Evolutionary conservation across 768 basidiomycete species (phyloP), one percentile per base, ranked within the genome.

Genomic region (Leccinum sublutescens): DNA sequence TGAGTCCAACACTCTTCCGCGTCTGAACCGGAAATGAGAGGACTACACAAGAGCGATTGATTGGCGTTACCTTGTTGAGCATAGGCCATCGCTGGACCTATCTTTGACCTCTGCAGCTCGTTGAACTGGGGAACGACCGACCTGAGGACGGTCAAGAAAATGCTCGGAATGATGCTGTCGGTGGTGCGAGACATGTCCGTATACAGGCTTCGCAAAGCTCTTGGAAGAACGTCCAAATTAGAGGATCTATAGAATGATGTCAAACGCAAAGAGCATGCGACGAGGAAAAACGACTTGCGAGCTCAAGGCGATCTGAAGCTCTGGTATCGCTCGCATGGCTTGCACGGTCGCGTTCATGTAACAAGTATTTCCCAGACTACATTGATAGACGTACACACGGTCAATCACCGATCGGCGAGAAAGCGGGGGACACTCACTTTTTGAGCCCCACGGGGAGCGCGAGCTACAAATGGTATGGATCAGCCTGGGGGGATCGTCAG

Each of bases 331-430:
- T 23, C 93, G 89, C 62, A 99, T 82, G n/a, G 91, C 88, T 77
- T 99, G 97, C 1, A 98, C 79, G 2, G 92, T 93, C 1, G 97
- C 86, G 70, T 96, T 98, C 89, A 98, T 93, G 76, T 99, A 99
- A 68, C 96, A 98, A 0, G 95, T 98, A 70, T 98, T 98, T 36
- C 96, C 95, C 38, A 95, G 77, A 68, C 84, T 85, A 17, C 9
- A 19, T 43, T 43, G 40, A 43, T n/a, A n/a, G 38, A 40, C 38
- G 52, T 15, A 15, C 23, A 43, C 4, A 43, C n/a, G 40, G 52
- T 63, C 57, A 52, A 43, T n/a, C 40, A 19, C 11, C 43, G 10
- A 50, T 27, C 34, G 9, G 23, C 29, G 27, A 54, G 23, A 15
- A 33, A 7, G 14, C 1, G 0, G 45, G 19, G 49, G 14, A 31